Percentiles rank a stretch among this genome's conserved stretches.
phyloP scores from a whole-genome alignment of 2,329 filamentous ascomycete species.

The Diaporthe vexans region DNA sequence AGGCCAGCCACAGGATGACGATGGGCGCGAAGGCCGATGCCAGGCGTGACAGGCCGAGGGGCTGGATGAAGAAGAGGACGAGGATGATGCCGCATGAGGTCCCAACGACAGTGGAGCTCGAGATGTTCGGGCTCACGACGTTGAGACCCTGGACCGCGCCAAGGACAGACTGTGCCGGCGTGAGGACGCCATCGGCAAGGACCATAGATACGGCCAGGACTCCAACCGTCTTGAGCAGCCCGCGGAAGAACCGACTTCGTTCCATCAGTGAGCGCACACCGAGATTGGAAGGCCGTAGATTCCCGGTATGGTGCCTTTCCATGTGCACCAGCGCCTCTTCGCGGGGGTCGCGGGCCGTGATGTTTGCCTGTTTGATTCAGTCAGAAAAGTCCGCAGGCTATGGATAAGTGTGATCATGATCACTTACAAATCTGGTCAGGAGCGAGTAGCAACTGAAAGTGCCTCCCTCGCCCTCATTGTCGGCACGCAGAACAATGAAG shows the following conservation, averaged over 20 bases:
- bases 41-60: constrained; percentile 72
- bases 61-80: constrained; percentile 73
- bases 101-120: constrained; percentile 70
- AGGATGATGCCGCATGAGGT: constrained; percentile 74
- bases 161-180: constrained; percentile 76
- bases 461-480: constrained; percentile 78
- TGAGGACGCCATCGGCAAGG: constrained; percentile 73
- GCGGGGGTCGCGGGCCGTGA: constrained; percentile 72
- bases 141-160: constrained; percentile 75
- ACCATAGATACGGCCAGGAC: constrained; percentile 77
- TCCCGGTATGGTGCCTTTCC: constrained; percentile 68
- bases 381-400: neutral
- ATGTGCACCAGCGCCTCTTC: constrained; percentile 68
- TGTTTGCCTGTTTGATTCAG: constrained; percentile 59
- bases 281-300: constrained; percentile 65
- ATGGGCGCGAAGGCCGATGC: constrained; percentile 74
- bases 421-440: constrained; percentile 65
- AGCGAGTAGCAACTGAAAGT: constrained; percentile 77
- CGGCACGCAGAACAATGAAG: constrained; percentile 72
- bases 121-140: constrained; percentile 69
- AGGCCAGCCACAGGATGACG: constrained; percentile 74
- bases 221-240: constrained; percentile 70
- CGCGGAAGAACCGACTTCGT: constrained; percentile 64
- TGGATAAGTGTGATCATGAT: no score
- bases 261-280: constrained; percentile 70